These are phyloP conservation scores for Rehmannia glutinosa DNA, from an alignment of 257 asterid species.

Conservation along the genomic window DNA sequence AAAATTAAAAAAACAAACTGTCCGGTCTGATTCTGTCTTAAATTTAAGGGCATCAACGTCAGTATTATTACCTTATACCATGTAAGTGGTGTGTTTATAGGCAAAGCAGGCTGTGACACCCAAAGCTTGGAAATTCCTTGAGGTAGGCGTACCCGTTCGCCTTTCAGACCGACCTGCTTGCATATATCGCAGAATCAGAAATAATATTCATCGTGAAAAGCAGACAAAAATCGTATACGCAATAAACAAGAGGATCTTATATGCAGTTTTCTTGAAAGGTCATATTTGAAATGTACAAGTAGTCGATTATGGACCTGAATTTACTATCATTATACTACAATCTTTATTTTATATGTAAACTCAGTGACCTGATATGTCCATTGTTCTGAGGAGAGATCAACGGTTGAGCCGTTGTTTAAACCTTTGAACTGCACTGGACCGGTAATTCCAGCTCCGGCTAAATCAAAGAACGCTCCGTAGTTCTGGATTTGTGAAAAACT, in stretches of 20 bases:
- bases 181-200: not conserved
- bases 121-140: conserved; percentile 48
- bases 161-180: conserved; percentile 60
- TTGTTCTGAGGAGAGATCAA: conserved; percentile 51
- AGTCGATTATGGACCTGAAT: too few species aligned
- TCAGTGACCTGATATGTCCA: conserved; percentile 73
- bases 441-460: conserved; percentile 52
- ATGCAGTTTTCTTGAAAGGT: too few species aligned
- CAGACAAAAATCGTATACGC: too few species aligned
- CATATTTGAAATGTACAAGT: too few species aligned
- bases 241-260: too few species aligned
- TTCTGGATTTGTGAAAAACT: conserved; percentile 39
- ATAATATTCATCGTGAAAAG: too few species aligned
- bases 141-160: conserved; percentile 44
- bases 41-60: too few species aligned
- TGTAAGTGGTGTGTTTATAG: conserved; percentile 46
- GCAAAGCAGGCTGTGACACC: conserved; percentile 44
- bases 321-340: too few species aligned
- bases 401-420: conserved; percentile 33
- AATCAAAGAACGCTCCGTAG: conserved; percentile 68
- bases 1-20: not conserved
- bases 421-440: conserved; percentile 61
- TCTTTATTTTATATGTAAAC: too few species aligned
- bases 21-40: not conserved
- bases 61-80: conserved; percentile 62